Base-by-base conservation (phyloP, 1,139 yeast genomes). In the Lodderomyces jiufengensis region DNA sequence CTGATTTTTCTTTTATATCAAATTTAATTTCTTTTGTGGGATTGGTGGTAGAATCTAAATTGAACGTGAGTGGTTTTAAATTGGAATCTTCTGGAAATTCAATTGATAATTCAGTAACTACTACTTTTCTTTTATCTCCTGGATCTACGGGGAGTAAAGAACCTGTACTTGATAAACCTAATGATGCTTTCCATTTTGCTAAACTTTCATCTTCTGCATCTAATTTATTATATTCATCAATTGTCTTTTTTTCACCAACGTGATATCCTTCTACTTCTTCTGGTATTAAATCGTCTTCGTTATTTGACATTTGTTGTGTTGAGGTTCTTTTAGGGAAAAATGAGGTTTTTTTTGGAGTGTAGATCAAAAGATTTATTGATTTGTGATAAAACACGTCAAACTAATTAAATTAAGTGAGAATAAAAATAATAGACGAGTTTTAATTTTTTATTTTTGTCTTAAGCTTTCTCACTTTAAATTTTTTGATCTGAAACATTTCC, bases 191-290 rank as follows among this genome's bases (percentile, higher is more conserved):
- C 97, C 97, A 90, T 59, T 85, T 86, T 46, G 84, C 86, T 48
- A 90, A 70, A 29, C 95, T 83, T 60, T 86, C 96, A 56, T 88
- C 97, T 49, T 87, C 86, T 6, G 94, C 94, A 56, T 88, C 97
- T 48, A 88, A 61, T 43, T 80, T 75, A 43, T 84, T 77, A 61
- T 88, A 88, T 57, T 88, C 96, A 34, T 78, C 90, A 39, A 88
- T 73, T 24, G 95, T 84, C 57, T 87, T 87, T 68, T 87, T 87
- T 45, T 83, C 92, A 4, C 85, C 77, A 16, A 87, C 92, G 45
- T 76, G 78, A 70, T 86, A 88, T 9, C 82, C 83, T 47, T 76
- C 78, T 29, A 71, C 75, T 42, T 71, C 66, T 52, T 82, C 88
- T 9, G 84, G 80, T 24, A 72, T 67, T 49, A 80, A 70, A 44